These are phyloP conservation scores for Oryza glumipatula DNA, from an alignment of 176 grass and related monocot species.

Conservation along the genomic window DNA sequence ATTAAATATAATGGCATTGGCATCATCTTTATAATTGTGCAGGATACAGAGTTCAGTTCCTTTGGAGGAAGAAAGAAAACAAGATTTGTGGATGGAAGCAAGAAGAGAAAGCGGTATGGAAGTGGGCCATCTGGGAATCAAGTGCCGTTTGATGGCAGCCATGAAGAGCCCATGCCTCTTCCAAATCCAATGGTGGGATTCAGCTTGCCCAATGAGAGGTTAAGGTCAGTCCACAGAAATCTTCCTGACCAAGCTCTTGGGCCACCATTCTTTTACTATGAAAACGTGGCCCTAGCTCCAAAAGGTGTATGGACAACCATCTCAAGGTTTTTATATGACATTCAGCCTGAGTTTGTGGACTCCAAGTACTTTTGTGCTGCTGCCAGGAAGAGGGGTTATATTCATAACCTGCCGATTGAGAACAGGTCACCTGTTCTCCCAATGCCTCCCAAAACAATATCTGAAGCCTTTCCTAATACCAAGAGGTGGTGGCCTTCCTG, in stretches of 20 bases:
- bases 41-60: slow-evolving; percentile 30
- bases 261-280: slow-evolving; percentile 85
- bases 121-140: slow-evolving; percentile 34
- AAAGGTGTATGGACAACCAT: slow-evolving; percentile 72
- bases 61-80: slow-evolving; percentile 35
- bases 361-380: slow-evolving; percentile 80
- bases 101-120: slow-evolving; percentile 47
- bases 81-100: slow-evolving; percentile 30
- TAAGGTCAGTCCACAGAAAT: slow-evolving; percentile 22
- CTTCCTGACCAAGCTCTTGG: slow-evolving; percentile 61
- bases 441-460: slow-evolving; percentile 62
- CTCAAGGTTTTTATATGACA: slow-evolving; percentile 70
- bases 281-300: slow-evolving; percentile 81
- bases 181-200: slow-evolving; percentile 87
- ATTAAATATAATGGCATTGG: slow-evolving; percentile 13
- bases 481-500: slow-evolving; percentile 76
- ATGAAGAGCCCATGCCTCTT: slow-evolving; percentile 38
- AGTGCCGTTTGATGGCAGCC: slow-evolving; percentile 34
- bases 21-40: slow-evolving; percentile 35
- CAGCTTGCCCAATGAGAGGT: slow-evolving; percentile 50
- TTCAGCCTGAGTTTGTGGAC: slow-evolving; percentile 78
- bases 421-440: slow-evolving; percentile 64
- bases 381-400: slow-evolving; percentile 74
- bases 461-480: slow-evolving; percentile 62
- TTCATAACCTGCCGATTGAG: slow-evolving; percentile 72